Evolutionary conservation across 2,329 filamentous ascomycete species (phyloP), one percentile per base, ranked within the genome.

Genomic region (Fusarium sp.): DNA sequence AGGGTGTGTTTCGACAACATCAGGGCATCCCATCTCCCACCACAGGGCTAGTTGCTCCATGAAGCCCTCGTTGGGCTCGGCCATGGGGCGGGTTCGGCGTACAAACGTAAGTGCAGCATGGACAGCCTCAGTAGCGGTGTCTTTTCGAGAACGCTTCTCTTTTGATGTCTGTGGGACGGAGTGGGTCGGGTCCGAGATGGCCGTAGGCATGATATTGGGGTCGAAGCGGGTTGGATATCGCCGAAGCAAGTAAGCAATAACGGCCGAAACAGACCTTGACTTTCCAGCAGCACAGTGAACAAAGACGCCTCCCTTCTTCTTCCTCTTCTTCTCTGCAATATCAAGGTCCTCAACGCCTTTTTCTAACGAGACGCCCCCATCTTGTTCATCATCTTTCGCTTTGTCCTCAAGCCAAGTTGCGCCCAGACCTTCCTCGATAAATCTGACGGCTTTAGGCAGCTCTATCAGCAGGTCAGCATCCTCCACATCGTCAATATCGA

Each of bases 211-310:
- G 66, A 78, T 53, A 69, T 84, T 78, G 31, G 79, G 76, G 62
- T 80, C 78, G 73, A 88, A 88, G 56, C 84, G 84, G 35, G 84
- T 78, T 8, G 88, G 86, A 71, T 89, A 85, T 72, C 86, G 87
- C 80, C 88, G 90, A 68, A 98, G 91, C 50, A 98, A 84, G 80
- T 94, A 98, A 65, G 96, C 95, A 60, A 97, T 87, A 56, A 93
- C 87, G 70, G 93, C 88, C 31, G 93, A 91, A 70, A 95, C 92
- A 47, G 95, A 98, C 62, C 96, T 92, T 33, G 94, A 98, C 81
- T 97, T 97, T 54, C 96, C 96, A 90, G 97, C 97, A 23, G 94
- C 95, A 85, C 96, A 97, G 81, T 87, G 84, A 12, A 89, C 86
- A 57, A 85, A 86, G 28, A 89, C 86, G 16, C 80, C 85, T 28